A percentile compares a stretch with the other conserved stretches of the same genome.
Evolutionary conservation across 257 asterid species (phyloP).

Genomic region (Leonotis leonurus): DNA sequence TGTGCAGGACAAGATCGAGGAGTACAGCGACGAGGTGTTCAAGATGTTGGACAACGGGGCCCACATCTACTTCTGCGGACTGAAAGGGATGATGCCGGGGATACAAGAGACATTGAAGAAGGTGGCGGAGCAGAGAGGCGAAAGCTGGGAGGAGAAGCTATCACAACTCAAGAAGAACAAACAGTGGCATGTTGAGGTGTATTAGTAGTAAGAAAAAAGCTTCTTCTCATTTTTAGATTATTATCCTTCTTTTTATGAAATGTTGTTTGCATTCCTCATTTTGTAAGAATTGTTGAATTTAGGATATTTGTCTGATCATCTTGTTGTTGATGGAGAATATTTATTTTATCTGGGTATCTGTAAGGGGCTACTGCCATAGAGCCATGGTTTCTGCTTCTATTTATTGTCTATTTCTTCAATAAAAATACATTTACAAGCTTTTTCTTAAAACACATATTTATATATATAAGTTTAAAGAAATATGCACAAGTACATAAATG

Average conservation of each 20-base stretch:
- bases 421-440: too few relatives aligned
- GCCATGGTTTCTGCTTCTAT: neutral
- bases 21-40: slow-evolving; percentile 87
- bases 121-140: slow-evolving; percentile 83
- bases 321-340: neutral
- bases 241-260: neutral
- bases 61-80: slow-evolving; percentile 92
- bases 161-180: slow-evolving; percentile 82
- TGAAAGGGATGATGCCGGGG: slow-evolving; percentile 98
- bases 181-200: slow-evolving; percentile 97
- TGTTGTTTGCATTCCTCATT: slow-evolving; percentile 7
- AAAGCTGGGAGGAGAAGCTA: slow-evolving; percentile 86
- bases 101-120: slow-evolving; percentile 85
- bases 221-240: neutral
- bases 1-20: slow-evolving; percentile 93
- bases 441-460: too few relatives aligned
- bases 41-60: slow-evolving; percentile 80
- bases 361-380: too few relatives aligned
- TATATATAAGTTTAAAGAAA: too few relatives aligned
- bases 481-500: too few relatives aligned
- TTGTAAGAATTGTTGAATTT: neutral
- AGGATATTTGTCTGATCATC: slow-evolving; percentile 8
- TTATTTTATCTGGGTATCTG: neutral
- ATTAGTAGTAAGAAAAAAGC: slow-evolving; percentile 19
- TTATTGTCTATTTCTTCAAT: too few relatives aligned